Conservation (phyloP, 2,329 filamentous ascomycete species). For the Didymella pomorum region DNA sequence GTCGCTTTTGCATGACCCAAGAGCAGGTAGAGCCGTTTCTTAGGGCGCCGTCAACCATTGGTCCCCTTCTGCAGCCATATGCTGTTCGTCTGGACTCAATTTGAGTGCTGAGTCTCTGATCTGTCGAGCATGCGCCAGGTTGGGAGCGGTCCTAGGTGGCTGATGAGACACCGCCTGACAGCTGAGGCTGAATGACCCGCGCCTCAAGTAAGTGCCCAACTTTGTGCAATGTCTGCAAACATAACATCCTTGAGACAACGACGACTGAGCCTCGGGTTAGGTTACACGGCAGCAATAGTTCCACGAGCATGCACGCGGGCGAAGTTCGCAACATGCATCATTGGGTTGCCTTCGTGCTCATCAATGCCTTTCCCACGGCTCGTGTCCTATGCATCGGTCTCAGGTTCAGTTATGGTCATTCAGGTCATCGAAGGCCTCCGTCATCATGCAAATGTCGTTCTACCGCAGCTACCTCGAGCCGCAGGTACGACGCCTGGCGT, state of each 20-base stretch:
- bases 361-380: not conserved
- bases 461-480: conserved; percentile 3
- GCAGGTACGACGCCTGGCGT: conserved; percentile 11
- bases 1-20: not conserved
- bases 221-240: not conserved
- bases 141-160: not conserved
- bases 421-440: not conserved
- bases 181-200: conserved; percentile 1
- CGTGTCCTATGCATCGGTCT: conserved; percentile 2
- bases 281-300: conserved; percentile 11
- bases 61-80: not conserved
- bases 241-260: not conserved
- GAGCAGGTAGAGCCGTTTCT: not conserved
- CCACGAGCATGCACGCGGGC: conserved; percentile 3
- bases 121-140: not conserved
- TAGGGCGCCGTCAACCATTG: not conserved
- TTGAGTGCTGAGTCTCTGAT: not conserved
- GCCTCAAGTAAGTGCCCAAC: not conserved
- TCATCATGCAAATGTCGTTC: conserved; percentile 7
- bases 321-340: conserved; percentile 16
- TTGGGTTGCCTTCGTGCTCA: conserved; percentile 12
- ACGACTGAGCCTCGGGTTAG: not conserved
- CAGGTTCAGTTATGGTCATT: not conserved
- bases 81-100: not conserved
- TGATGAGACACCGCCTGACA: conserved; percentile 3